Evolutionary conservation across 139 green algal genomes (phyloP).

Genomic region (Chlorella sp.): DNA sequence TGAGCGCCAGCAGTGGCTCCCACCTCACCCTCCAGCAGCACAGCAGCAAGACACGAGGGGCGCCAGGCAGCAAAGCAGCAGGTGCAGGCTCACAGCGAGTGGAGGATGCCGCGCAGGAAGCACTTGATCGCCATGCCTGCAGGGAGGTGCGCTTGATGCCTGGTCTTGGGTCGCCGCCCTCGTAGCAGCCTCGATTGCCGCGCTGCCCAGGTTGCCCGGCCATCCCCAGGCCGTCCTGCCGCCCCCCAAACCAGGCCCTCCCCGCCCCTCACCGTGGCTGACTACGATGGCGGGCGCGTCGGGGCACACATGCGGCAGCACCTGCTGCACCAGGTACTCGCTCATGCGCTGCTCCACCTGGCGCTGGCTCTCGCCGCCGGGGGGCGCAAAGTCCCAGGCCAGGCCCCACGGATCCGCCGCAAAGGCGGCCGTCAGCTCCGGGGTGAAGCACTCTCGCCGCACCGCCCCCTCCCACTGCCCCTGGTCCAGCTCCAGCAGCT

Average conservation of each 20-base stretch:
- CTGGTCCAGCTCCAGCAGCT: constrained; percentile 45
- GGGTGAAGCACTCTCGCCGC: constrained; percentile 23
- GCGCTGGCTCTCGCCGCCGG: constrained; percentile 42
- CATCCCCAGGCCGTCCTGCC: not conserved
- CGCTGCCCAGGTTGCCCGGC: not conserved
- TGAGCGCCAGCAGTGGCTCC: too few species aligned
- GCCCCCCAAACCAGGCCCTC: not conserved
- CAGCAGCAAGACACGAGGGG: too few species aligned
- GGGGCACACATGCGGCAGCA: constrained; percentile 6
- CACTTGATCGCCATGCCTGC: constrained; percentile 43
- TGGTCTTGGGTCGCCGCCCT: too few species aligned
- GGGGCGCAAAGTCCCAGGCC: constrained; percentile 26
- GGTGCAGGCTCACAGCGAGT: not conserved
- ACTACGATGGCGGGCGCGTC: constrained; percentile 18
- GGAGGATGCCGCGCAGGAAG: constrained; percentile 32
- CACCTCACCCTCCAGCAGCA: too few species aligned
- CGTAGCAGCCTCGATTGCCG: too few species aligned
- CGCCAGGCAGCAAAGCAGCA: too few species aligned
- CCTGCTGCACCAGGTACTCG: constrained; percentile 15
- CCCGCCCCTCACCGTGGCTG: constrained; percentile 16
- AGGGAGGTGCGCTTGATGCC: too few species aligned
- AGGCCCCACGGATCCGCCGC: constrained; percentile 21
- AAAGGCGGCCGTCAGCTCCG: not conserved
- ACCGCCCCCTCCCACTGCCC: constrained; percentile 36
- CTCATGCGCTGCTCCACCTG: constrained; percentile 49